Evolutionary conservation across 129 eudicot species (phyloP), one percentile per base, ranked within the genome.

Genomic region (Logfia minima): DNA sequence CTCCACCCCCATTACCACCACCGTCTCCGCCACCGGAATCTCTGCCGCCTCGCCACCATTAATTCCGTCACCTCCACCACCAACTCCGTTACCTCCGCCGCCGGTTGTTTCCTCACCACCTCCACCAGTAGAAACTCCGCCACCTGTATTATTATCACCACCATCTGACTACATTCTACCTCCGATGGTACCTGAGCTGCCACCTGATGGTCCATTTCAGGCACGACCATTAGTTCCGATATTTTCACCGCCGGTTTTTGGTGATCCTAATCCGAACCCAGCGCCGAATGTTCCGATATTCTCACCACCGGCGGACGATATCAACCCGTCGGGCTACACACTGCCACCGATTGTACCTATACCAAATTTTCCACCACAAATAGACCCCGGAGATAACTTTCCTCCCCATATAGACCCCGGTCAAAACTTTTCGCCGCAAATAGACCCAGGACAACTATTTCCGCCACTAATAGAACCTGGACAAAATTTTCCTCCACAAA

Each of bases 311-410:
- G 79, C 4, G 16, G 28, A 5, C 18, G 17, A 4, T 2, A 74
- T 14, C 28, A 74, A 53, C 14, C 68, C 85, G 43, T 85, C 85
- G 9, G 80, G 63, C 31, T 17, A 64, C 21, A 39, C 68, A 10
- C 56, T 83, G 19, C 83, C 87, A n/a, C 90, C 89, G 31, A 39
- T 75, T 62, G 75, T 85, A 8, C 87, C 86, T 23, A 80, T 39
- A 67, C 28, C 63, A 58, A 58, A 22, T 58, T 58, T 58, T 29
- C 81, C 85, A 29, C 84, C 84, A 45, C 76, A 41, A 45, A 22
- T 37, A 16, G 72, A 68, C 18, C 77, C 81, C 1, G 69, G 81
- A 0, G 37, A 34, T 34, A 5, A 34, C 37, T 34, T 34, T 18
- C 73, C 80, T 3, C 84, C 84, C 0, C 67, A 1, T 35, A 1